phyloP scores from a whole-genome alignment of 2,329 filamentous ascomycete species.

The Cadophora sp. region DNA sequence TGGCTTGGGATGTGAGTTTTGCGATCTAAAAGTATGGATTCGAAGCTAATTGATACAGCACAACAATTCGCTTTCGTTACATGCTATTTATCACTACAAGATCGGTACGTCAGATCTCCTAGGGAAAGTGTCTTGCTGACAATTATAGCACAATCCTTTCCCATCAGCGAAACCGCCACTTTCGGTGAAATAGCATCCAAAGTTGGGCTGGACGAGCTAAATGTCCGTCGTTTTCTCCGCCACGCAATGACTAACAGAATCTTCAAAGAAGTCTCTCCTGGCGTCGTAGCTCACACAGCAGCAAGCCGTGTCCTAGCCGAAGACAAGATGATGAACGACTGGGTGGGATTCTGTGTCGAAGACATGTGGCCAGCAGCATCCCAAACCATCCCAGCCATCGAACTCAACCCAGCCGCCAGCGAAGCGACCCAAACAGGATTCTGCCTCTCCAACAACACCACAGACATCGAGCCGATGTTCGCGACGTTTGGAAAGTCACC shows the following conservation, averaged over 20 bases:
- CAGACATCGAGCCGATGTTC: constrained; percentile 60
- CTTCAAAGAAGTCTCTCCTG: constrained; percentile 59
- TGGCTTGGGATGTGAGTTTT: constrained; percentile 56
- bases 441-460: constrained; percentile 57
- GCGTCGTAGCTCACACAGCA: constrained; percentile 61
- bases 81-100: constrained; percentile 57
- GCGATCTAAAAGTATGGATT: not conserved
- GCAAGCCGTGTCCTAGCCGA: constrained; percentile 58
- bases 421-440: constrained; percentile 58
- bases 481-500: constrained; percentile 58
- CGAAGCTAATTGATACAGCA: constrained; percentile 48
- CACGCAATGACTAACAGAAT: constrained; percentile 64
- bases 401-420: constrained; percentile 54
- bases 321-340: constrained; percentile 56
- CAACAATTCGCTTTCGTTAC: constrained; percentile 57
- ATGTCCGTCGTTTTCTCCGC: constrained; percentile 58
- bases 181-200: constrained; percentile 54
- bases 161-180: constrained; percentile 53
- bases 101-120: constrained; percentile 50
- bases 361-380: constrained; percentile 56
- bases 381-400: constrained; percentile 54
- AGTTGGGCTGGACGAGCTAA: constrained; percentile 55
- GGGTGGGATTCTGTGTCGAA: constrained; percentile 62
- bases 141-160: constrained; percentile 52
- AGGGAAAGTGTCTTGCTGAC: constrained; percentile 22